phyloP scores from a whole-genome alignment of 257 asterid genomes.

The Solanum ossicruentum region DNA sequence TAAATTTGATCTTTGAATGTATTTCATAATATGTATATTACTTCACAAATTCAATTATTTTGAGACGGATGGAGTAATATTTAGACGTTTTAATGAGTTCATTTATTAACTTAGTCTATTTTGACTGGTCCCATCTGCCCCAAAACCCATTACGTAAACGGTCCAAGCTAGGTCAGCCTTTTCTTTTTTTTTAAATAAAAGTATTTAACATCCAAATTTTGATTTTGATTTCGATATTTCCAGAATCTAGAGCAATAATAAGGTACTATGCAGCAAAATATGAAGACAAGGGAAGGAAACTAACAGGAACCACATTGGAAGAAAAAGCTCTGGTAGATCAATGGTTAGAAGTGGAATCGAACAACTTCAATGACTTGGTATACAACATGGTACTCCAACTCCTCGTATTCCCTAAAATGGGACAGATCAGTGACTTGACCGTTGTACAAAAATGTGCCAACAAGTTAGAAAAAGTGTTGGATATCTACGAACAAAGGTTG shows the following conservation, averaged over 20 bases:
- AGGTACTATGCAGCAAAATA: conserved; percentile 70
- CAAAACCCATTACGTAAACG: background rate
- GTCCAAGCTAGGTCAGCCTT: background rate
- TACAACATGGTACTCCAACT: conserved; percentile 61
- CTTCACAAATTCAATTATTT: too few relatives aligned
- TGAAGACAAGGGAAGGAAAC: conserved; percentile 29
- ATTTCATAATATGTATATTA: too few relatives aligned
- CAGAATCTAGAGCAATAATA: conserved; percentile 83
- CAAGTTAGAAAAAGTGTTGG: conserved; percentile 58
- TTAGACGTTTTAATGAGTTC: background rate
- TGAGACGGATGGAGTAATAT: background rate
- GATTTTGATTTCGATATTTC: background rate
- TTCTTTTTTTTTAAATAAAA: background rate
- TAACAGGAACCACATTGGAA: conserved; percentile 50
- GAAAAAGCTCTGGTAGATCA: conserved; percentile 79
- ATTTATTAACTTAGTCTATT: background rate
- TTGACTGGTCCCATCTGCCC: background rate
- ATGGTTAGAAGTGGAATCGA: conserved; percentile 77
- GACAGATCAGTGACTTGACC: conserved; percentile 23
- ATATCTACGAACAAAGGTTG: conserved; percentile 65
- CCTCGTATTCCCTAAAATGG: conserved; percentile 42
- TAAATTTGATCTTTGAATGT: too few relatives aligned
- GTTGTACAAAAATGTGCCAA: conserved; percentile 30
- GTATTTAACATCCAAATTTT: background rate
- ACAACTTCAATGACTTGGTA: conserved; percentile 61